Percentiles rank a stretch among this genome's conserved stretches.
Conservation (phyloP, 768 basidiomycete genomes). For the Candolleomyces eurysporus region DNA sequence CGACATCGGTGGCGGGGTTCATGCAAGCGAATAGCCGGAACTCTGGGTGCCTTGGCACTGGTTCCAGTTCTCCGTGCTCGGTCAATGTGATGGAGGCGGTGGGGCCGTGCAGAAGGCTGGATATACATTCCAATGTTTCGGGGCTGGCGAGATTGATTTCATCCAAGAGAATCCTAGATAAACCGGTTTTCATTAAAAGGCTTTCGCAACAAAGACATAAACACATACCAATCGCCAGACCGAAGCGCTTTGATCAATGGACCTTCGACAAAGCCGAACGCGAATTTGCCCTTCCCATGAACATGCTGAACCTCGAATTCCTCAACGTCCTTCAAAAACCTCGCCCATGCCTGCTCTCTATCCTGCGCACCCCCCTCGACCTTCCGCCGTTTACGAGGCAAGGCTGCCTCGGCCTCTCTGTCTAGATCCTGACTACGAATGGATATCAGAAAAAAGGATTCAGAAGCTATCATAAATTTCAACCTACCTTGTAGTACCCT, state of each 20-base stretch:
- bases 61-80: conserved; percentile 88
- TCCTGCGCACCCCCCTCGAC: conserved; percentile 42
- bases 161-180: conserved; percentile 83
- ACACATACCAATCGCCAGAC: conserved; percentile 82
- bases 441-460: no score
- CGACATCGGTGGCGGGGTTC: conserved; percentile 99
- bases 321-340: conserved; percentile 64
- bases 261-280: conserved; percentile 94
- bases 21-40: conserved; percentile 98
- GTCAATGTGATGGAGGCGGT: conserved; percentile 89
- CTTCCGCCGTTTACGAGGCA: conserved; percentile 71
- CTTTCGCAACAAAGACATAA: neutral
- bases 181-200: neutral
- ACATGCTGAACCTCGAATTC: conserved; percentile 89
- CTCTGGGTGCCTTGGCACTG: conserved; percentile 87
- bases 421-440: conserved; percentile 1
- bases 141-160: conserved; percentile 94
- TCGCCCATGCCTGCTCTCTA: conserved; percentile 59
- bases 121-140: conserved; percentile 92
- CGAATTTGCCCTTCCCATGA: conserved; percentile 84
- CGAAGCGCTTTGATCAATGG: conserved; percentile 90
- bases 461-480: neutral
- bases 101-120: conserved; percentile 82
- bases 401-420: conserved; percentile 26
- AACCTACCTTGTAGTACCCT: conserved; percentile 23